Conservation (phyloP, 768 basidiomycete species). For the Strobilomyces dryophilus region DNA sequence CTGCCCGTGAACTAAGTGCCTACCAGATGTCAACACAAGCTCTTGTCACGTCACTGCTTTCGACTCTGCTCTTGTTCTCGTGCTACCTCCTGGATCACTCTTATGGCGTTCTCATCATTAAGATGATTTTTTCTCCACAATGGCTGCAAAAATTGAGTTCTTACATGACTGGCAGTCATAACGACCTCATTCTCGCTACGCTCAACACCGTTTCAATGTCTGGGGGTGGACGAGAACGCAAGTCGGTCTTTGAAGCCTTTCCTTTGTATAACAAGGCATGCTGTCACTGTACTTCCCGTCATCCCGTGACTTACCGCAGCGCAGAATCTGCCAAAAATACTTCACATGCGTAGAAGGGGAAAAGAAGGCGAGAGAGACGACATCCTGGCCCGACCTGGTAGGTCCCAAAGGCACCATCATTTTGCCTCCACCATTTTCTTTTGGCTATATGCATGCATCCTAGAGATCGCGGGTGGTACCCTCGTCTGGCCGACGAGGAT, state of each 20-base stretch:
- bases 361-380: conserved; percentile 38
- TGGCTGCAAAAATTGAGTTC: conserved; percentile 56
- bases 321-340: conserved; percentile 62
- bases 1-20: neutral
- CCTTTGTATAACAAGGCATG: conserved; percentile 75
- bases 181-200: conserved; percentile 61
- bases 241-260: conserved; percentile 60
- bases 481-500: conserved; percentile 52
- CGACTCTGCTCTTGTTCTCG: conserved; percentile 60
- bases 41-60: conserved; percentile 48
- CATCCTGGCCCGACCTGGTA: conserved; percentile 55
- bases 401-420: conserved; percentile 1
- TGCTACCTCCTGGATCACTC: conserved; percentile 66
- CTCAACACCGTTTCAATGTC: conserved; percentile 61
- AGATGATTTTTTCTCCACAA: conserved; percentile 50
- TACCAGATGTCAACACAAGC: conserved; percentile 40
- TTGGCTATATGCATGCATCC: conserved; percentile 79
- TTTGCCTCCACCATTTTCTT: conserved; percentile 66
- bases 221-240: conserved; percentile 62
- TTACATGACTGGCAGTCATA: conserved; percentile 57
- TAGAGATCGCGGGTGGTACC: conserved; percentile 88
- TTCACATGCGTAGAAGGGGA: conserved; percentile 65
- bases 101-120: conserved; percentile 59
- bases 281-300: neutral
- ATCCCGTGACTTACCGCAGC: neutral